These are phyloP conservation scores for Fimicolochytrium jonesii DNA, from an alignment of 192 early-diverging fungal genomes.

Conservation along the genomic window DNA sequence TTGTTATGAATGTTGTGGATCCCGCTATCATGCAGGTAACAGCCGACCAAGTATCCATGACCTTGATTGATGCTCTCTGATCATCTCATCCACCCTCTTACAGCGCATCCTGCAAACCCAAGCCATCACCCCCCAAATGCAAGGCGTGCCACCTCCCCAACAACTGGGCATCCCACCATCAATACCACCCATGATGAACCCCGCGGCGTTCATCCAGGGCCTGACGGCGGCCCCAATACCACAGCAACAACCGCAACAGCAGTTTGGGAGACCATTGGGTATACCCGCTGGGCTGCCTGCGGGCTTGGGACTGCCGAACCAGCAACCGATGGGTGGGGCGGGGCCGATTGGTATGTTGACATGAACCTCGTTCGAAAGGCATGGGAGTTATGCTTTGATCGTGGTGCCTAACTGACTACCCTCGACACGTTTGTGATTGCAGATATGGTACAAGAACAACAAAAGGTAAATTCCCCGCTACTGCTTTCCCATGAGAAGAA, in stretches of 20 bases:
- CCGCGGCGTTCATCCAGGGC: background rate
- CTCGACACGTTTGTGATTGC: too few species aligned
- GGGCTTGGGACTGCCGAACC: too few species aligned
- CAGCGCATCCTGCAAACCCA: constrained; percentile 19
- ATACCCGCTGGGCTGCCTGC: too few species aligned
- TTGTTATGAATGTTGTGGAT: constrained; percentile 77
- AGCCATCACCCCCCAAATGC: background rate
- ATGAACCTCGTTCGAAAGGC: too few species aligned
- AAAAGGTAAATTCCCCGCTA: constrained; percentile 51
- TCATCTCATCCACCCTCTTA: background rate
- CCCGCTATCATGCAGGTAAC: constrained; percentile 41
- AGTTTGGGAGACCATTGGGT: too few species aligned
- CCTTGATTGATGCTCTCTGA: too few species aligned
- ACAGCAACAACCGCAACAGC: constrained; percentile 12
- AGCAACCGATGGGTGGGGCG: too few species aligned
- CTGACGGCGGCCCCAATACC: background rate
- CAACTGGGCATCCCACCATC: background rate
- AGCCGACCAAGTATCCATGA: too few species aligned
- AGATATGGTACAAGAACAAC: constrained; percentile 47
- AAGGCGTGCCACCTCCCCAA: background rate
- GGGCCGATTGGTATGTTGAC: too few species aligned
- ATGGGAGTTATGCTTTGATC: too few species aligned
- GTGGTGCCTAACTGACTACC: too few species aligned
- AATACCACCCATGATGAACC: too few species aligned
- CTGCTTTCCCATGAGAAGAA: background rate